These are phyloP conservation scores for Pseudogymnoascus sp. DNA, from an alignment of 2,329 filamentous ascomycete genomes.

Conservation along the genomic window DNA sequence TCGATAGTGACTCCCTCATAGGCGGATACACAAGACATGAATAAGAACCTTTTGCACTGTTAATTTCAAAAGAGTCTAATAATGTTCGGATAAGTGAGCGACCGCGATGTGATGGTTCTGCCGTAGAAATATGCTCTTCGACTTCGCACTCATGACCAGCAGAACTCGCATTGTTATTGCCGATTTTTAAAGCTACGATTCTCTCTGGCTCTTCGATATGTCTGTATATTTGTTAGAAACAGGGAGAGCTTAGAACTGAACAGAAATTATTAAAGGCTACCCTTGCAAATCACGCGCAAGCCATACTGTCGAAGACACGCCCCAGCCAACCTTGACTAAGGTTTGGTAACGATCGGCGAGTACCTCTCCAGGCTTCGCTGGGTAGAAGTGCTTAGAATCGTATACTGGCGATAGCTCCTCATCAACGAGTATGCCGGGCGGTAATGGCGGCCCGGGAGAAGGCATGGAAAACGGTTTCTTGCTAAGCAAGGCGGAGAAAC, in stretches of 20 bases:
- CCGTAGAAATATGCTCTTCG: not conserved
- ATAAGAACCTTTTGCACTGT: not conserved
- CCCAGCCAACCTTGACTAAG: slow-evolving; percentile 32
- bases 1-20: not conserved
- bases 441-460: not conserved
- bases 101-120: not conserved
- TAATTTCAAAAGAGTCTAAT: not conserved
- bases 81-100: not conserved
- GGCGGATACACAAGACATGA: not conserved
- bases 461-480: not conserved
- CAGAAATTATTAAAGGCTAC: not conserved
- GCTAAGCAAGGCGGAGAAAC: not conserved
- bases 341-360: slow-evolving; percentile 29
- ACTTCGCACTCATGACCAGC: not conserved
- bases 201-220: not conserved
- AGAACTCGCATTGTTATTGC: not conserved
- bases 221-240: not conserved
- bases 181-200: not conserved
- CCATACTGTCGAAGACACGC: slow-evolving; percentile 34
- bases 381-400: slow-evolving; percentile 20
- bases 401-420: slow-evolving; percentile 26
- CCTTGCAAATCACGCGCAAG: slow-evolving; percentile 27
- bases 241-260: not conserved
- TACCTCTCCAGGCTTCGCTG: slow-evolving; percentile 21
- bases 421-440: slow-evolving; percentile 17